phyloP scores from a whole-genome alignment of 495 filamentous ascomycete species.

The Penicillium bialowiezense region DNA sequence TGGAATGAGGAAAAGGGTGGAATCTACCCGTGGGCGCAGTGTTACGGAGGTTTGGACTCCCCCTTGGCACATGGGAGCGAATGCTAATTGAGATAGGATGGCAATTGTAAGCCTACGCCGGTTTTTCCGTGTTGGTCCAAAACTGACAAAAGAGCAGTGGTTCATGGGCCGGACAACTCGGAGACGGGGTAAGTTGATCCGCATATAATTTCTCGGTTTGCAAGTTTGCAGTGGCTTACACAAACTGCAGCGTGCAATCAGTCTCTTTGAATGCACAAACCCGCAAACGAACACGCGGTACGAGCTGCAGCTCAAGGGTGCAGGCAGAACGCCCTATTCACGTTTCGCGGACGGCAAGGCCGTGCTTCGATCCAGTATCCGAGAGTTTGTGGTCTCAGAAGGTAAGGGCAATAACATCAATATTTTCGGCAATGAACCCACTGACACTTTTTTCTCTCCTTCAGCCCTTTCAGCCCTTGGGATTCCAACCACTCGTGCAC shows the following conservation, averaged over 20 bases:
- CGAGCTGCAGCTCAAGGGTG: slow-evolving; percentile 92
- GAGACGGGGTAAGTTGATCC: slow-evolving; percentile 62
- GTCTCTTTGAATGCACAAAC: slow-evolving; percentile 86
- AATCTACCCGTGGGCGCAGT: slow-evolving; percentile 96
- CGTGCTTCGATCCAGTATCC: slow-evolving; percentile 83
- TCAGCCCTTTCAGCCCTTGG: slow-evolving; percentile 69
- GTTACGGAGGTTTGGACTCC: slow-evolving; percentile 71
- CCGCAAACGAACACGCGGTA: slow-evolving; percentile 67
- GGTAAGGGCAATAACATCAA: slow-evolving; percentile 25
- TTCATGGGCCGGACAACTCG: slow-evolving; percentile 92
- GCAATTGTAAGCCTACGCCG: slow-evolving; percentile 48
- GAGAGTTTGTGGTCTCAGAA: slow-evolving; percentile 92
- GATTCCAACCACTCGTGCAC: slow-evolving; percentile 82
- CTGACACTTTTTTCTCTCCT: neutral
- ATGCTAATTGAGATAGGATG: slow-evolving; percentile 41
- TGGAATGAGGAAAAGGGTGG: slow-evolving; percentile 58
- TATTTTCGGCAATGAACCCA: neutral
- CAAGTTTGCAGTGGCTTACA: too few species aligned
- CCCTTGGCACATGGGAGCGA: neutral
- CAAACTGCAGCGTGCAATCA: slow-evolving; percentile 66
- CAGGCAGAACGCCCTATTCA: slow-evolving; percentile 88
- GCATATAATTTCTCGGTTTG: neutral
- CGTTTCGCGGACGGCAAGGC: slow-evolving; percentile 98
- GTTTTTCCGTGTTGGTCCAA: slow-evolving; percentile 8
- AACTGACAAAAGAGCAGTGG: slow-evolving; percentile 46